A percentile compares a stretch with the other conserved stretches of the same genome.
Evolutionary conservation across 306 rosid genomes (phyloP).

Genomic region (Cicer cuneatum): DNA sequence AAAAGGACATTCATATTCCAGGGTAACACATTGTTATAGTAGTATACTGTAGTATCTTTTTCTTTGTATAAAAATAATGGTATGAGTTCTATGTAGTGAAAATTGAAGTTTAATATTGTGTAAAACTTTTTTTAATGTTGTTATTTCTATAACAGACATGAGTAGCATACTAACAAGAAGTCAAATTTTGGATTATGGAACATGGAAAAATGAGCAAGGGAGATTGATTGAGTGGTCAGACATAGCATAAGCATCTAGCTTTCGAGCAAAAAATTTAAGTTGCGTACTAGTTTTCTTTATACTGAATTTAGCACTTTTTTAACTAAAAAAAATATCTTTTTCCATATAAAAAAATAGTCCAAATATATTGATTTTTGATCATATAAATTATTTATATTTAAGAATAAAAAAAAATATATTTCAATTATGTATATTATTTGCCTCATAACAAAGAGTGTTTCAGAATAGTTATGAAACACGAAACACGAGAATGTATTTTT

Average conservation of each 20-base stretch:
- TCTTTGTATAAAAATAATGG: too few relatives aligned
- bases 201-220: conserved; percentile 17
- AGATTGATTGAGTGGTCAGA: conserved; percentile 4
- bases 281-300: conserved; percentile 10
- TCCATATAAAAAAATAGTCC: rapidly evolving
- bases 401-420: too few relatives aligned
- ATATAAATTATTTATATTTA: too few relatives aligned
- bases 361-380: too few relatives aligned
- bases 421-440: too few relatives aligned
- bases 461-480: too few relatives aligned
- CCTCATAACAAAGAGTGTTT: too few relatives aligned
- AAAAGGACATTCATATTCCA: too few relatives aligned
- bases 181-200: conserved; percentile 30
- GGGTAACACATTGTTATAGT: too few relatives aligned
- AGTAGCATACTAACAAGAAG: not conserved
- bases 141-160: not conserved
- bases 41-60: too few relatives aligned
- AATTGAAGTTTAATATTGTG: conserved; percentile 6
- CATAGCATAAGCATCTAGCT: not conserved
- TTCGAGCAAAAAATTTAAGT: conserved; percentile 15
- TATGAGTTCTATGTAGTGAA: not conserved
- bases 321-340: not conserved
- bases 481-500: too few relatives aligned
- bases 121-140: conserved; percentile 10
- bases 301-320: conserved; percentile 22